Base-by-base conservation (phyloP, 352 stramenopile genomes). In the Aphanomyces stellatus region DNA sequence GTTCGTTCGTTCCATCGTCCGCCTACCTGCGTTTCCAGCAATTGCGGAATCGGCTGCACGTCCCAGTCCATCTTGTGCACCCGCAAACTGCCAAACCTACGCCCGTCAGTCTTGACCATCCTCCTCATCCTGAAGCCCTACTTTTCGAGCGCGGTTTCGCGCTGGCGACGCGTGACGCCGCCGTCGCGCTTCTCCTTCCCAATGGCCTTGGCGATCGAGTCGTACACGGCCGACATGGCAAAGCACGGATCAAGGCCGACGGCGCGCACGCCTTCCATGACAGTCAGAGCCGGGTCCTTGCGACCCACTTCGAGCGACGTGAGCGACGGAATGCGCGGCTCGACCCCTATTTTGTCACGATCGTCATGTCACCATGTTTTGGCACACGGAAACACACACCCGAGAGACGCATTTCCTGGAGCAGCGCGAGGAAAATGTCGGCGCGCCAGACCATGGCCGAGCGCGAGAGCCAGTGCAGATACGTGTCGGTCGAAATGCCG, bases 241-340 rank as follows among this genome's bases (percentile, higher is more conserved):
- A 92, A 93, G 70, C 85, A 93, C 56, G 85, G 83, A 60, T 93
- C 85, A 33, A 93, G 62, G 4, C 85, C 85, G 24, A 93, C 85
- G 0, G 85, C 85, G 22, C 85, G 82, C 31, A 93, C 85, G 27
- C 85, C 85, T 70, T 93, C 85, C 85, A 93, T 93, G n/a, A 93
- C 85, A 0, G 85, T 93, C 71, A 93, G 56, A 10, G 85, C 85
- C 37, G 78, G 80, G 65, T 93, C 85, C 63, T 88, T 89, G n/a
- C 85, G 83, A 10, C 84, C 85, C 0, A 82, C 88, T 71, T 93
- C 85, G 13, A 93, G 78, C 49, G 85, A 93, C 22, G 85, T 93
- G 51, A 93, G 76, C 43, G 85, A 93, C 69, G 78, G 80, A 61
- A 93, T 93, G 64, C 88, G 80, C 0, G 85, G 85, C 65, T 93